Percentiles rank a stretch among this genome's conserved stretches.
phyloP scores from a whole-genome alignment of 805 yeast genomes.

The Candida sphagnicola region DNA sequence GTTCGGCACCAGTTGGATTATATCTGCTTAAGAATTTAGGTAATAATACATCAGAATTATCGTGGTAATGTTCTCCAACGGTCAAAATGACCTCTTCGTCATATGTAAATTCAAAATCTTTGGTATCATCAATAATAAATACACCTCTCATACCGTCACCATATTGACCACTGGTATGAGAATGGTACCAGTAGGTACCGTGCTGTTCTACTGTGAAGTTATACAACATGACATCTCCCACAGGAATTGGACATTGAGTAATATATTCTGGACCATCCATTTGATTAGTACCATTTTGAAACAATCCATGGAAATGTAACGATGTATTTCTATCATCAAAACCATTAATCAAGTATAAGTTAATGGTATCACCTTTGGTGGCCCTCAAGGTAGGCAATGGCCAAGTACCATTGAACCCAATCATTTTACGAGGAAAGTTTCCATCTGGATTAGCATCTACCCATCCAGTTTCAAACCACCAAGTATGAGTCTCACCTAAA shows the following conservation, averaged over 20 bases:
- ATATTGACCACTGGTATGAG: slow-evolving; percentile 86
- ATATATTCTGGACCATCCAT: slow-evolving; percentile 93
- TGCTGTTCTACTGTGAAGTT: slow-evolving; percentile 86
- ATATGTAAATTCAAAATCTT: slow-evolving; percentile 50
- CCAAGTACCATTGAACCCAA: slow-evolving; percentile 68
- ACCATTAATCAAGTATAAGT: slow-evolving; percentile 72
- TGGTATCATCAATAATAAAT: slow-evolving; percentile 65
- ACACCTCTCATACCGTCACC: slow-evolving; percentile 90
- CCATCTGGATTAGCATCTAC: slow-evolving; percentile 71
- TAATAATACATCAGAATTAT: slow-evolving; percentile 43
- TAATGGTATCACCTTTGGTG: slow-evolving; percentile 73
- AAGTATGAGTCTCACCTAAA: slow-evolving; percentile 53
- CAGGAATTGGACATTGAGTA: slow-evolving; percentile 89
- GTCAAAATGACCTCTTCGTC: slow-evolving; percentile 61
- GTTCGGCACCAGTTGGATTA: slow-evolving; percentile 85
- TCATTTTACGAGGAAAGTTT: slow-evolving; percentile 46
- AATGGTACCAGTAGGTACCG: slow-evolving; percentile 97
- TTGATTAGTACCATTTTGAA: slow-evolving; percentile 66
- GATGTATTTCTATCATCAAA: slow-evolving; percentile 65
- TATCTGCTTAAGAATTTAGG: slow-evolving; percentile 53
- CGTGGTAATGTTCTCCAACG: slow-evolving; percentile 63
- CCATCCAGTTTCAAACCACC: slow-evolving; percentile 65
- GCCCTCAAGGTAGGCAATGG: slow-evolving; percentile 87
- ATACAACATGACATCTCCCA: slow-evolving; percentile 69
- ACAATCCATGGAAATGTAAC: slow-evolving; percentile 92